Percentiles rank a stretch among this genome's conserved stretches.
Conservation (phyloP, 1,284 basidiomycete species). For the Neotropicomus parvogracilis region DNA sequence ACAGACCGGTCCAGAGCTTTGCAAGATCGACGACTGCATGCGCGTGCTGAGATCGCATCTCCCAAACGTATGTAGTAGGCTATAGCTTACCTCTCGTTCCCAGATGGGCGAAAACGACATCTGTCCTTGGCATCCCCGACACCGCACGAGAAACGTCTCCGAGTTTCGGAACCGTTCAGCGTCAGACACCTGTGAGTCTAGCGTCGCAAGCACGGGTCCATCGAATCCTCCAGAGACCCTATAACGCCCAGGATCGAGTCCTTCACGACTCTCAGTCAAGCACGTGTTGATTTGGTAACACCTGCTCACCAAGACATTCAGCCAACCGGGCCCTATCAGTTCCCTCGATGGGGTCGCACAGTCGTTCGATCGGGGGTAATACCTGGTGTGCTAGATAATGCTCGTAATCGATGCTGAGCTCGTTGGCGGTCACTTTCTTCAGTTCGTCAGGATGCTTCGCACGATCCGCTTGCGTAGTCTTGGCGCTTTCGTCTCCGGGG, state of each 20-base stretch:
- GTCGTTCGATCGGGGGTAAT: conserved; percentile 89
- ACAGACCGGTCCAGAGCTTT: conserved; percentile 50
- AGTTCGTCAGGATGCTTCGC: conserved; percentile 95
- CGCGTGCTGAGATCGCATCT: background rate
- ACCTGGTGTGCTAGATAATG: conserved; percentile 92
- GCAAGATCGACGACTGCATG: conserved; percentile 47
- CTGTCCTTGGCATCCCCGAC: conserved; percentile 66
- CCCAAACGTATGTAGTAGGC: background rate
- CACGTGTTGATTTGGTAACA: background rate
- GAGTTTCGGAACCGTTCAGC: conserved; percentile 81
- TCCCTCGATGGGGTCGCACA: conserved; percentile 96
- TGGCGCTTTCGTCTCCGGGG: conserved; percentile 70
- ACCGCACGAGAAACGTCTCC: conserved; percentile 67
- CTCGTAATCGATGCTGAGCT: conserved; percentile 82
- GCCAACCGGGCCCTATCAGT: conserved; percentile 90
- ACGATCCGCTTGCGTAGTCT: conserved; percentile 82
- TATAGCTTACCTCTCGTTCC: conserved; percentile 55
- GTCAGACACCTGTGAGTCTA: conserved; percentile 91
- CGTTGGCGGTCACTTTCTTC: conserved; percentile 56
- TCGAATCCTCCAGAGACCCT: conserved; percentile 49
- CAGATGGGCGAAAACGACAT: conserved; percentile 64
- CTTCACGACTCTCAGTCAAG: conserved; percentile 36
- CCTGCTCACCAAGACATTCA: conserved; percentile 81
- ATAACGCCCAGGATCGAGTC: conserved; percentile 84
- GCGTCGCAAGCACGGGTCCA: conserved; percentile 68